phyloP scores from a whole-genome alignment of 345 rosid genomes.

The Viola odorata region DNA sequence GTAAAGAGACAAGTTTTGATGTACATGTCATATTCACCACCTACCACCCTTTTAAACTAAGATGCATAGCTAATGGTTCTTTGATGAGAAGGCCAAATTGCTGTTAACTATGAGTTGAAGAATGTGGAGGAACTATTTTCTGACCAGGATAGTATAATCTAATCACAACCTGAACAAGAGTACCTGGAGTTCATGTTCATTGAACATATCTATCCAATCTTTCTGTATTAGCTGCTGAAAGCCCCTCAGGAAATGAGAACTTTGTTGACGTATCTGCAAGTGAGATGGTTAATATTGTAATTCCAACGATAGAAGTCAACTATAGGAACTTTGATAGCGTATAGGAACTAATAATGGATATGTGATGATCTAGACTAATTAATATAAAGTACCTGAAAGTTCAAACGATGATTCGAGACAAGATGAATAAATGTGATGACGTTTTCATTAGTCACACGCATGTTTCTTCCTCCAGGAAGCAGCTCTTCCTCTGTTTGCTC shows the following conservation, averaged over 20 bases:
- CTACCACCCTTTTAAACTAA: not conserved
- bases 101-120: not conserved
- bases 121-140: not conserved
- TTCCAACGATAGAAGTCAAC: constrained; percentile 3
- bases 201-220: constrained; percentile 96
- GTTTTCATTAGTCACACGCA: constrained; percentile 79
- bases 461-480: constrained; percentile 77
- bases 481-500: constrained; percentile 95
- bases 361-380: not conserved
- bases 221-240: constrained; percentile 92
- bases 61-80: not conserved
- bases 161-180: constrained; percentile 4
- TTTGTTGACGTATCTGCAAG: constrained; percentile 87
- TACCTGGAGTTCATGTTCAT: constrained; percentile 99
- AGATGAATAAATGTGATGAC: constrained; percentile 89
- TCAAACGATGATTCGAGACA: constrained; percentile 94
- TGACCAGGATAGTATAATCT: not conserved
- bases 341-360: not conserved
- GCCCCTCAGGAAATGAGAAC: constrained; percentile 87
- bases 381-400: constrained; percentile 56
- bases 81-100: not conserved
- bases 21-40: not conserved
- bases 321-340: not conserved
- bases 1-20: not conserved
- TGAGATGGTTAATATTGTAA: constrained; percentile 7